Percentiles rank a stretch among this genome's conserved stretches.
Conservation (phyloP, 139 green algal genomes). For the Chlorella vulgaris region DNA sequence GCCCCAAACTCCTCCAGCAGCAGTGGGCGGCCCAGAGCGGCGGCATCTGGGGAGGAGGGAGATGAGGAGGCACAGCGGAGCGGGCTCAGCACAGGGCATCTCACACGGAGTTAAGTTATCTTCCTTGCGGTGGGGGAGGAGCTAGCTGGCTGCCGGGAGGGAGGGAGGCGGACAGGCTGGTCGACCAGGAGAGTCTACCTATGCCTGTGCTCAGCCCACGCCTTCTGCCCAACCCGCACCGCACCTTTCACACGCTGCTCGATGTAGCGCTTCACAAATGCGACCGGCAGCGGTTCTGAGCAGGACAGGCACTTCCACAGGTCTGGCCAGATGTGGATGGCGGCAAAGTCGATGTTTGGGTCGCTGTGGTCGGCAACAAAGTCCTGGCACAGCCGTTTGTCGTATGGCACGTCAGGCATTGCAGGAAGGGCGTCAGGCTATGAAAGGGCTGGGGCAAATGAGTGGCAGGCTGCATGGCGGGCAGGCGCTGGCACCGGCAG, state of each 20-base stretch:
- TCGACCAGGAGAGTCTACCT: too few relatives aligned
- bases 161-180: too few relatives aligned
- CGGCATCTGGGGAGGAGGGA: conserved; percentile 16
- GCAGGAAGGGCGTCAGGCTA: too few relatives aligned
- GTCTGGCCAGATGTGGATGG: conserved; percentile 47
- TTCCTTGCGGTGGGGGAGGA: too few relatives aligned
- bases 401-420: too few relatives aligned
- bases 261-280: conserved; percentile 33
- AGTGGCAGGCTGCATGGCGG: too few relatives aligned
- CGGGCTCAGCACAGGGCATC: neutral
- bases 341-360: conserved; percentile 50
- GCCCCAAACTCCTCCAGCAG: conserved; percentile 55
- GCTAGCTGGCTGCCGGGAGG: neutral
- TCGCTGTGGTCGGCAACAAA: conserved; percentile 46
- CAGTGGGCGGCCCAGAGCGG: conserved; percentile 38
- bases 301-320: conserved; percentile 31
- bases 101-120: too few relatives aligned
- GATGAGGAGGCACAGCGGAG: conserved; percentile 20
- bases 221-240: too few relatives aligned
- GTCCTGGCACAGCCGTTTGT: too few relatives aligned
- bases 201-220: too few relatives aligned
- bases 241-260: conserved; percentile 34
- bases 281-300: neutral
- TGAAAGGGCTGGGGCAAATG: too few relatives aligned
- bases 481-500: too few relatives aligned